Evolutionary conservation across 305 asterid genomes (phyloP), one percentile per base, ranked within the genome.

Genomic region (Vinca major): DNA sequence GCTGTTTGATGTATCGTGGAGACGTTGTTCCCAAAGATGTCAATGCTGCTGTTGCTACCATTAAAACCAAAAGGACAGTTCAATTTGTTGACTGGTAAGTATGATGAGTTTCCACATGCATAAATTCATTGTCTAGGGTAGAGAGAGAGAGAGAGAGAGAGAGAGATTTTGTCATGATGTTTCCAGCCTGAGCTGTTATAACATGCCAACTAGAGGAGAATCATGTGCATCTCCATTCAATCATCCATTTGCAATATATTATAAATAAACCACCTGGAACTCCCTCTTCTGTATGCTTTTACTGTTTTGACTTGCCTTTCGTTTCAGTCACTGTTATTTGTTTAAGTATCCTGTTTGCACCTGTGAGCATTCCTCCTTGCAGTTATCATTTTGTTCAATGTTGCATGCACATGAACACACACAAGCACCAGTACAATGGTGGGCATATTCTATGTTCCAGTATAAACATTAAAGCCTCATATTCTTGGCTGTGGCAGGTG

Each of bases 11-110:
- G 80, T 76, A 71, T 41, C 80, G 76, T 37, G 80, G 80, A 19
- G 80, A 76, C 33, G 80, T 76, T n/a, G 80, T 71, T 19, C 80
- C 76, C 45, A 76, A 76, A 53, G 76, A 76, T 71, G 80, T 76
- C 49, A 76, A 76, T 63, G 80, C 80, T 66, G 73, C 76, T 47
- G 80, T 76, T 66, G 76, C 80, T 56, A 76, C 80, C 5, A 76
- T 76, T 57, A 76, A 76, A 64, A 76, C 80, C 62, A 76, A 76
- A 66, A 72, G 80, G 70, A 76, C 80, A 16, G 73, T 76, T 62
- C 80, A 76, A 47, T 71, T 76, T n/a, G 80, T 76, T 67, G 80
- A 71, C 70, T 71, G 80, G 80, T 76, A 58, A 69, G 75, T 43
- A 49, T 45, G 10, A 45, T 72, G 60, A 65, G 19, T 44, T 8